Evolutionary conservation across 805 yeast species (phyloP), one percentile per base, ranked within the genome.

Genomic region (Metschnikowia drakensbergensis): DNA sequence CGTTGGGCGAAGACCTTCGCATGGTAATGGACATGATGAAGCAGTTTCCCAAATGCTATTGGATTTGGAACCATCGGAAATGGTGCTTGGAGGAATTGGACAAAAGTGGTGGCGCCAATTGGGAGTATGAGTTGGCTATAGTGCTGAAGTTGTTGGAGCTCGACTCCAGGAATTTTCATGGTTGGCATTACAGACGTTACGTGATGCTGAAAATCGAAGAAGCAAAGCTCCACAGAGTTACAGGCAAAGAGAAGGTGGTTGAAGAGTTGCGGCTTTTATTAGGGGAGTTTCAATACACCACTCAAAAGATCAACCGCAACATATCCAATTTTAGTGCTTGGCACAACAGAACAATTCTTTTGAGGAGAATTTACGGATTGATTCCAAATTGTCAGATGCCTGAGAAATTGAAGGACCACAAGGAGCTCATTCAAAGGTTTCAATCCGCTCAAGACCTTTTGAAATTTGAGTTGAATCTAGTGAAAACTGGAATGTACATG

Each of bases 301-400:
- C 92, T 0, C 66, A 70, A 44, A 86, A 84, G 70, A 89, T 94
- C 58, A 86, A 86, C 58, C 77, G 75, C 47, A 87, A 94, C 65
- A 88, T 91, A 49, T 87, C 97, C 34, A 94, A 94, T 65, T 94
- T 86, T 60, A 88, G 96, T 2, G 98, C 99, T 5, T 90, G 96
- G 96, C 97, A 92, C 65, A 88, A 88, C 63, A 74, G 98, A 53
- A 78, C 89, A 1, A 82, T 80, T 49, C 67, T 91, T 50, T 76
- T 92, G 9, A 82, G 83, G 3, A 67, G 66, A 44, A 64, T 87
- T 44, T 74, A 80, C 46, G 54, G 58, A 0, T 44, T 54, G 38
- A 40, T 56, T 23, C 46, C 34, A 31, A 28, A 23, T 22, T 10
- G 52, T 4, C 22, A 27, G 8, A 37, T 37, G 3, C 22, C 29